These are phyloP conservation scores for Wickerhamomyces sp. DNA, from an alignment of 1,139 yeast genomes.

Conservation along the genomic window DNA sequence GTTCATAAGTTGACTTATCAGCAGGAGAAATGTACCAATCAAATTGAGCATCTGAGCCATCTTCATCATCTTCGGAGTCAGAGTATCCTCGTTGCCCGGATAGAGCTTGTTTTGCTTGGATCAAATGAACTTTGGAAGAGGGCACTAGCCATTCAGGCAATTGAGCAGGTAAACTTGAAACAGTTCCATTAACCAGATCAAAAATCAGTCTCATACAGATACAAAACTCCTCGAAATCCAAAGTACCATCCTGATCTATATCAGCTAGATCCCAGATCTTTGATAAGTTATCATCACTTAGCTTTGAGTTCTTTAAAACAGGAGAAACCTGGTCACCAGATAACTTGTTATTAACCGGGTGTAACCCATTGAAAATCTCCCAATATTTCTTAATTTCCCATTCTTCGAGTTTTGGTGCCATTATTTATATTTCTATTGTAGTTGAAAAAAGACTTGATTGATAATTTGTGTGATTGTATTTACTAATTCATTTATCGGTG, in stretches of 20 bases:
- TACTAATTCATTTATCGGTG: too few relatives aligned
- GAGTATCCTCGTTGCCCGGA: conserved; percentile 20
- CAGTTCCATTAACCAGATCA: conserved; percentile 79
- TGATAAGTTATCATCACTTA: conserved; percentile 69
- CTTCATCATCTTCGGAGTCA: conserved; percentile 26
- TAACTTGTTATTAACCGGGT: conserved; percentile 72
- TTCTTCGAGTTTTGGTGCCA: conserved; percentile 63
- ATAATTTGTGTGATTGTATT: too few relatives aligned
- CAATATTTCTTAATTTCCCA: conserved; percentile 96
- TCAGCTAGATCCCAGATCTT: conserved; percentile 91
- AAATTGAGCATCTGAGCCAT: conserved; percentile 28
- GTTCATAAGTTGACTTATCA: conserved; percentile 73
- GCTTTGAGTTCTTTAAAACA: conserved; percentile 83
- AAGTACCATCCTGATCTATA: conserved; percentile 83
- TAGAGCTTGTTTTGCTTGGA: conserved; percentile 74
- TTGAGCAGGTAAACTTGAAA: conserved; percentile 55
- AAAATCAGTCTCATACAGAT: conserved; percentile 94
- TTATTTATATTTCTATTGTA: conserved; percentile 1
- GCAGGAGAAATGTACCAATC: conserved; percentile 96
- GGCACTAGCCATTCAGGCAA: conserved; percentile 94
- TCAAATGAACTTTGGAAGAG: conserved; percentile 75
- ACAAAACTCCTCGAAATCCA: conserved; percentile 97
- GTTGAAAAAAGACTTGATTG: conserved; percentile 15
- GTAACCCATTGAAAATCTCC: conserved; percentile 91
- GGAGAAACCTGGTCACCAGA: conserved; percentile 83